Evolutionary conservation across 805 yeast genomes (phyloP), one percentile per base, ranked within the genome.

Genomic region (Candida ponderosae): DNA sequence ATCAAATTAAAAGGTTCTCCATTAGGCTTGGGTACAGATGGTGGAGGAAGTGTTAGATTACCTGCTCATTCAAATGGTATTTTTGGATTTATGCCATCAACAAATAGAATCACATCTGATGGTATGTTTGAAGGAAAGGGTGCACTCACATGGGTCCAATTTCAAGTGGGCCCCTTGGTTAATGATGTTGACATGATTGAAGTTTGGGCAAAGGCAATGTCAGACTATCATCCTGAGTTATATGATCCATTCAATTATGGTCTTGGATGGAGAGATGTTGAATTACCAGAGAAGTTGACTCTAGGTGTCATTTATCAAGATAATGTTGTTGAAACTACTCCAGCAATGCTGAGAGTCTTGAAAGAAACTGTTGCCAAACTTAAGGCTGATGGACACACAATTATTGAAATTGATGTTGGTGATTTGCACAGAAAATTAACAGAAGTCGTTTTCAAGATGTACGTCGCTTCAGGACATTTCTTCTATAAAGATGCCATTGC

Each of bases 21-120:
- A 1, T 42, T 75, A 26, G 83, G 76, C n/a, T 59, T 70, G 27
- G 81, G 81, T 29, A 68, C 76, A 27, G 81, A 74, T 51, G 74
- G 74, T 41, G 81, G 81, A 29, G 81, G 81, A 4, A 68, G 76
- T 10, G 71, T 76, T 39, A 61, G 81, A 39, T 70, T 63, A 14
- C 81, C 81, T 6, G 76, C 79, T 19, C 76, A 76, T 0, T 72
- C 63, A 46, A 59, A 67, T 24, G 80, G 80, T 14, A 48, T 63
- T 38, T 66, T 57, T 40, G 80, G 79, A 19, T 55, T 74, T 42
- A 65, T 76, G 45, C 76, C 77, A 23, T 56, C 76, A 15, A 56
- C 70, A 10, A 14, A 14, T n/a, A 19, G 33, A 11, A 19, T 31
- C 20, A 24, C 33, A 14, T 6, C 6, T 31, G 26, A 78, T 56